Percentiles rank a stretch among this genome's conserved stretches.
Evolutionary conservation across 1,139 yeast genomes (phyloP).

Genomic region (Yamadazyma dushanensis): DNA sequence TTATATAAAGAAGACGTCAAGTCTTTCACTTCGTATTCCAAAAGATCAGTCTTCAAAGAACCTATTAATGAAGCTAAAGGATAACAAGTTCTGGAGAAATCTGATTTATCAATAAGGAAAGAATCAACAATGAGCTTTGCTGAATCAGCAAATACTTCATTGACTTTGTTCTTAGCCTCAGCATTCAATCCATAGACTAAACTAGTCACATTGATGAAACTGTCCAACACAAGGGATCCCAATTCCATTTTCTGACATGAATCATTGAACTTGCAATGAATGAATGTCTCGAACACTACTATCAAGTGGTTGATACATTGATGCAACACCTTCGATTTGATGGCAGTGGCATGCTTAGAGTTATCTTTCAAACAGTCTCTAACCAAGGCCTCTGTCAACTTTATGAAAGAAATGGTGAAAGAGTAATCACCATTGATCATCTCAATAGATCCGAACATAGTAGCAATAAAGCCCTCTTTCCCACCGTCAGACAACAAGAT

Average conservation of each 20-base stretch:
- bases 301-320: slow-evolving; percentile 58
- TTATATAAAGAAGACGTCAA: slow-evolving; percentile 40
- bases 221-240: slow-evolving; percentile 55
- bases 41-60: slow-evolving; percentile 37
- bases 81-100: slow-evolving; percentile 51
- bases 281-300: slow-evolving; percentile 71
- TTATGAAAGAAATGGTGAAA: slow-evolving; percentile 61
- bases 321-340: slow-evolving; percentile 51
- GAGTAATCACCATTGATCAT: slow-evolving; percentile 65
- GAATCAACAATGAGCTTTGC: slow-evolving; percentile 52
- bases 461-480: slow-evolving; percentile 65
- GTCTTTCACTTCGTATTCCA: slow-evolving; percentile 44
- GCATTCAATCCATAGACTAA: slow-evolving; percentile 59
- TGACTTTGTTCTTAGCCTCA: slow-evolving; percentile 39
- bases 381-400: slow-evolving; percentile 54
- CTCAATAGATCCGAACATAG: slow-evolving; percentile 72
- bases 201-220: slow-evolving; percentile 56
- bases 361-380: slow-evolving; percentile 49
- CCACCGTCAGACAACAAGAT: slow-evolving; percentile 65
- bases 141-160: slow-evolving; percentile 51
- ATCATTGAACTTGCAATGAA: slow-evolving; percentile 64
- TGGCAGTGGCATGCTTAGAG: slow-evolving; percentile 21
- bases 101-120: slow-evolving; percentile 56
- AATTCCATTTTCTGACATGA: slow-evolving; percentile 61
- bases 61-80: slow-evolving; percentile 58